Evolutionary conservation across 2,329 filamentous ascomycete genomes (phyloP).

Genomic region (Nothophoma quercina): DNA sequence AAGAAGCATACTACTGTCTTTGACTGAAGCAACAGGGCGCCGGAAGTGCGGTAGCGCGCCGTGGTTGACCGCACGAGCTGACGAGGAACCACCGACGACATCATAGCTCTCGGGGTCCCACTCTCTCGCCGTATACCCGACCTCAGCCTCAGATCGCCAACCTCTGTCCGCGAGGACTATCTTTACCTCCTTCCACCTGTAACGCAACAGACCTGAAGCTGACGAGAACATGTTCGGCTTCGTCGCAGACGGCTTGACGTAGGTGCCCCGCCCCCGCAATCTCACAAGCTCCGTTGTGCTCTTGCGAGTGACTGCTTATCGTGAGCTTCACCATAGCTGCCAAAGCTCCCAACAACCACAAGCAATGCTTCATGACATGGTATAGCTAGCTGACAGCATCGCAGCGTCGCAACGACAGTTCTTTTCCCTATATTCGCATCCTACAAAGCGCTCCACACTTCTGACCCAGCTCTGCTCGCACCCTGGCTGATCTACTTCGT

Average conservation of each 20-base stretch:
- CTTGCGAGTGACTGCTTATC: slow-evolving; percentile 1
- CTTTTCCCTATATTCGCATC: slow-evolving; percentile 96
- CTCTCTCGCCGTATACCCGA: slow-evolving; percentile 28
- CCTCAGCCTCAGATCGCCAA: slow-evolving; percentile 23
- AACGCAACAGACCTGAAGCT: slow-evolving; percentile 11
- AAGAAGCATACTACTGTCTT: not conserved
- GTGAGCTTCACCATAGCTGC: slow-evolving; percentile 13
- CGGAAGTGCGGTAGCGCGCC: slow-evolving; percentile 20
- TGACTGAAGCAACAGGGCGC: slow-evolving; percentile 5
- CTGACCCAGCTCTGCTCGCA: slow-evolving; percentile 85
- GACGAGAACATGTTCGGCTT: slow-evolving; percentile 45
- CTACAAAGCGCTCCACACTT: slow-evolving; percentile 95
- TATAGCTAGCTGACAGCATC: slow-evolving; percentile 23
- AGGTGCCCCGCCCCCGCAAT: slow-evolving; percentile 42
- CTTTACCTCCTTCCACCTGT: slow-evolving; percentile 2
- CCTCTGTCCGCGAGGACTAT: slow-evolving; percentile 10
- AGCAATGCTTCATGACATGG: not conserved
- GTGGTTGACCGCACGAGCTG: slow-evolving; percentile 17
- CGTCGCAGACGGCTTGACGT: slow-evolving; percentile 50
- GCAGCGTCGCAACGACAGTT: slow-evolving; percentile 70
- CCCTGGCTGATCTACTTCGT: slow-evolving; percentile 99
- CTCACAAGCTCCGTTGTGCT: slow-evolving; percentile 20
- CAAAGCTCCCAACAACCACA: slow-evolving; percentile 24
- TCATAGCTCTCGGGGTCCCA: slow-evolving; percentile 28
- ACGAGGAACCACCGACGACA: slow-evolving; percentile 15